These are phyloP conservation scores for Sphaerosporella brunnea DNA, from an alignment of 495 filamentous ascomycete genomes.

Conservation along the genomic window DNA sequence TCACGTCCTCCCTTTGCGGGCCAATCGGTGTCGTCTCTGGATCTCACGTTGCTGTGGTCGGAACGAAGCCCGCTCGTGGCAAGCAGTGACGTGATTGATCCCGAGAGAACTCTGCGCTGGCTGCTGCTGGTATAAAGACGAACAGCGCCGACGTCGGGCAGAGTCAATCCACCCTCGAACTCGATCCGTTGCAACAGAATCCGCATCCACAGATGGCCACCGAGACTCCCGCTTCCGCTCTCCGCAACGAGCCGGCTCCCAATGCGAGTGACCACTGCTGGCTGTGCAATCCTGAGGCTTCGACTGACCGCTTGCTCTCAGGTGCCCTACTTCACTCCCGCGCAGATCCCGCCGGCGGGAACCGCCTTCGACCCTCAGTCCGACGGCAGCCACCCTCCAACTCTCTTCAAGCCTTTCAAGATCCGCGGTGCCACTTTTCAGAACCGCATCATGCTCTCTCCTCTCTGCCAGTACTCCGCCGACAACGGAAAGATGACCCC, in stretches of 20 bases:
- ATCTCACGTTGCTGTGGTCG: no score
- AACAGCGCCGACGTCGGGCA: no score
- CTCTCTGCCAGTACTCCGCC: conserved; percentile 51
- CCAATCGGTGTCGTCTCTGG: no score
- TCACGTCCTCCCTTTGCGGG: no score
- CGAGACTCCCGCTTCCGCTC: no score
- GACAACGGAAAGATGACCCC: conserved; percentile 43
- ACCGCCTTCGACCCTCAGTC: conserved; percentile 34
- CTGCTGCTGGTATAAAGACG: no score
- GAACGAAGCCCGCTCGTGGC: no score
- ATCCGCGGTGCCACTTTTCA: conserved; percentile 52
- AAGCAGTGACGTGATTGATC: no score
- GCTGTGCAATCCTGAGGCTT: background rate
- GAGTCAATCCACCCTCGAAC: no score
- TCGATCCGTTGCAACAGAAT: no score
- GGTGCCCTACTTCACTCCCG: conserved; percentile 41
- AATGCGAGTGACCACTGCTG: background rate
- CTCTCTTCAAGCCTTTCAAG: conserved; percentile 45
- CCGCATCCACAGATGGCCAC: no score
- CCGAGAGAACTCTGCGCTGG: no score
- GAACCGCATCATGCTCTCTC: conserved; percentile 47
- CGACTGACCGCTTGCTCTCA: background rate
- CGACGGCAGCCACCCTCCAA: conserved; percentile 28
- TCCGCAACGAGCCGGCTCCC: conserved; percentile 2
- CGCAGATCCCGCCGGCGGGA: conserved; percentile 37